Evolutionary conservation across 768 basidiomycete species (phyloP).

Genomic region (Russula sp.): DNA sequence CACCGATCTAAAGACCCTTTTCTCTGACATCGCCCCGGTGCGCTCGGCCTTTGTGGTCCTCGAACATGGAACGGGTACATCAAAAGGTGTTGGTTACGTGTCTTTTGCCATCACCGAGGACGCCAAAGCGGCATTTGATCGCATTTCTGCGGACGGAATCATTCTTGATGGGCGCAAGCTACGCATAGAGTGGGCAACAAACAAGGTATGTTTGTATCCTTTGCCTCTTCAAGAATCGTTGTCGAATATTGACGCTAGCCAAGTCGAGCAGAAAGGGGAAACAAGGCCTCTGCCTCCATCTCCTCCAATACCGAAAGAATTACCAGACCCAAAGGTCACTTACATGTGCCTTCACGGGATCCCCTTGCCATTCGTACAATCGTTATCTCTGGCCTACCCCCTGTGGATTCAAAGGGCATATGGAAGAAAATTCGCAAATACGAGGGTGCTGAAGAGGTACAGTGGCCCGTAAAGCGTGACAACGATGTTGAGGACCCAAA

Average conservation of each 20-base stretch:
- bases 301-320: slow-evolving; percentile 23
- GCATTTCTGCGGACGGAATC: slow-evolving; percentile 58
- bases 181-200: slow-evolving; percentile 73
- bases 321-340: slow-evolving; percentile 31
- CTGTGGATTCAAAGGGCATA: slow-evolving; percentile 54
- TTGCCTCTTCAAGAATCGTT: not conserved
- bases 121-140: slow-evolving; percentile 65
- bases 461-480: slow-evolving; percentile 49
- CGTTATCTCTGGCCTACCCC: slow-evolving; percentile 66
- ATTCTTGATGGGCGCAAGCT: slow-evolving; percentile 59
- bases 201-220: slow-evolving; percentile 45
- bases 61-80: slow-evolving; percentile 62
- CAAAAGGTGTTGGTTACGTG: slow-evolving; percentile 96
- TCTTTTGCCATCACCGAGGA: slow-evolving; percentile 87
- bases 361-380: slow-evolving; percentile 80
- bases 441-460: slow-evolving; percentile 65
- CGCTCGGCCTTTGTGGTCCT: slow-evolving; percentile 90
- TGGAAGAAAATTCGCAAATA: slow-evolving; percentile 89
- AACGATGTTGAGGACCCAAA: slow-evolving; percentile 41
- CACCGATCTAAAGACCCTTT: slow-evolving; percentile 82
- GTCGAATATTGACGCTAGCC: slow-evolving; percentile 13
- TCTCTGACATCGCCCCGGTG: slow-evolving; percentile 94
- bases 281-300: not conserved
- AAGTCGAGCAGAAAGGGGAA: slow-evolving; percentile 15
- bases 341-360: slow-evolving; percentile 41